Percentiles rank a stretch among this genome's conserved stretches.
Conservation (phyloP, 495 filamentous ascomycete species). For the Schizothecium vesticola region DNA sequence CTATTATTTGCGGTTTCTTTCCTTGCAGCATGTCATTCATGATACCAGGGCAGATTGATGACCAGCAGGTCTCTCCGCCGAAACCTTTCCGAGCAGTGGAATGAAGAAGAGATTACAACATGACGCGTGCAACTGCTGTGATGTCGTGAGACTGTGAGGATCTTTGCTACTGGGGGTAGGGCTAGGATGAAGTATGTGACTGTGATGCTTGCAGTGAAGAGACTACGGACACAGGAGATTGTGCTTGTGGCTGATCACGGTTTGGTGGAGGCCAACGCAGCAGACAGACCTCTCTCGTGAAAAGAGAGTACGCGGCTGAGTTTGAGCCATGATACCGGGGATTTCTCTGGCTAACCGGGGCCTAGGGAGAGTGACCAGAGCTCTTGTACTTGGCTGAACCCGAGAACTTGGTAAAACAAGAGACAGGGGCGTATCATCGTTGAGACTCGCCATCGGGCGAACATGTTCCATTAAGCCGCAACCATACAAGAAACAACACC, state of each 20-base stretch:
- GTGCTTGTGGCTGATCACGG: background rate
- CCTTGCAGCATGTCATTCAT: background rate
- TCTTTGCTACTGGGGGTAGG: background rate
- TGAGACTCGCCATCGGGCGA: background rate
- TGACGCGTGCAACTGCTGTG: background rate
- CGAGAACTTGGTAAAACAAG: background rate
- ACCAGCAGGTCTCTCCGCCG: background rate
- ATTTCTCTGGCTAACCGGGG: background rate
- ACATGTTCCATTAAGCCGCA: background rate
- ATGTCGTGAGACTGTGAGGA: background rate
- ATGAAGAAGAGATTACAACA: background rate
- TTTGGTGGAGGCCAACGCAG: background rate
- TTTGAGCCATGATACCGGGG: no score
- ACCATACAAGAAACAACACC: background rate
- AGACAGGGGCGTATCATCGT: background rate
- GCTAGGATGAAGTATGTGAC: background rate
- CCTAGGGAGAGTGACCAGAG: background rate
- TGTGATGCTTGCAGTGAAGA: background rate
- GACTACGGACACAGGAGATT: background rate
- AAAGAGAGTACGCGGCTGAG: background rate
- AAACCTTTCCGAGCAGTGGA: background rate
- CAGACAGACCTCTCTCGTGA: background rate
- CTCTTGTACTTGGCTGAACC: background rate
- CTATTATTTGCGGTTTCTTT: background rate
- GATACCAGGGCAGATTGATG: constrained; percentile 1